Evolutionary conservation across 768 basidiomycete species (phyloP).

Genomic region (Lactarius hatsudake): DNA sequence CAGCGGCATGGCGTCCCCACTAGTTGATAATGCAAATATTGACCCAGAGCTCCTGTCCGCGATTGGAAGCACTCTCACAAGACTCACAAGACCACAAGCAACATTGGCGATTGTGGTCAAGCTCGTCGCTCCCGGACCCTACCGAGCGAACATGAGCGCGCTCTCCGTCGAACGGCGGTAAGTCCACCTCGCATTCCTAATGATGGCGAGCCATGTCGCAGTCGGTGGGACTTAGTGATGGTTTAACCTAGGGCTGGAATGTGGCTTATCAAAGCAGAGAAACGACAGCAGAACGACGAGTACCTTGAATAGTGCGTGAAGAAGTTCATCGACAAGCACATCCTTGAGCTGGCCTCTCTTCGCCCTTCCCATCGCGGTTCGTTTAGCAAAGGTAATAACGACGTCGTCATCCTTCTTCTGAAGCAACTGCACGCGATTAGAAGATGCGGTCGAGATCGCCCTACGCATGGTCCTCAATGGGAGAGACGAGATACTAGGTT

Average conservation of each 20-base stretch:
- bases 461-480: constrained; percentile 5
- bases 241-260: constrained; percentile 44
- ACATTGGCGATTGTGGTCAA: no score
- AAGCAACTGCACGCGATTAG: constrained; percentile 52
- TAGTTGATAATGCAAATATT: no score
- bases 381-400: constrained; percentile 80
- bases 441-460: constrained; percentile 31
- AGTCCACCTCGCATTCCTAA: no score
- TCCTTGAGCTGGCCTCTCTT: constrained; percentile 95
- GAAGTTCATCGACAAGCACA: constrained; percentile 80
- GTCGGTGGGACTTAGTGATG: constrained; percentile 28
- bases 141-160: no score
- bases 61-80: no score
- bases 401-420: constrained; percentile 75
- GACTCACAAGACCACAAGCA: no score
- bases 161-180: no score
- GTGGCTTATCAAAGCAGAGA: neutral
- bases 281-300: constrained; percentile 6
- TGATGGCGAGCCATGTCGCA: no score
- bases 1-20: no score
- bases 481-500: neutral
- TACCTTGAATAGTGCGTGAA: constrained; percentile 80
- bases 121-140: no score
- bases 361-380: constrained; percentile 79
- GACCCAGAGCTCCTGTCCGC: no score